Base-by-base conservation (phyloP, 1,139 yeast species). In the Zygoascus sp. region DNA sequence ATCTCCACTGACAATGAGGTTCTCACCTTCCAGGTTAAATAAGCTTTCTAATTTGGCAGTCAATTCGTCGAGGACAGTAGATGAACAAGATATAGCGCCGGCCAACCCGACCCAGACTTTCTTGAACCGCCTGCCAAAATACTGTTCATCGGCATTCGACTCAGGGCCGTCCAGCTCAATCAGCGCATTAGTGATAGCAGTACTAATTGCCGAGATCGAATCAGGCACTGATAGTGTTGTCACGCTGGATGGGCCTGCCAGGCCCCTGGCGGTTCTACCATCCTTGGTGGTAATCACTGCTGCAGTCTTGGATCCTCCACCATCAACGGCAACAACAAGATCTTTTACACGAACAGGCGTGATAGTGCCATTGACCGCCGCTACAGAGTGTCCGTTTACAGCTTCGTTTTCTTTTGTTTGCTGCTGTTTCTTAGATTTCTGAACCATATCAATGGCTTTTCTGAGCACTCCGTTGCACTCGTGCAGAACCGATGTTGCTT, bases 91-190 rank as follows among this genome's bases (percentile, higher is more conserved):
- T 2, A 47, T 48, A 15, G 50, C 40, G 9, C 59, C 59, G 5
- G 59, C 59, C 13, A 56, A 42, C 5, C 55, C 59, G 15, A 53
- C 42, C 59, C 59, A 56, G 17, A 46, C 54, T 6, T 45, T 32
- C 8, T 39, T 40, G 35, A 53, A 52, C 13, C 40, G 39, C 17
- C n/a, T 30, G 17, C 34, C 34, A 15, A 30, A 30, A 27, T 32
- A 32, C 17, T 19, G 19, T 9, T 25, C 22, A 19, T 36, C 16
- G 2, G 34, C 21, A 7, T 15, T 19, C 5, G 34, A 8, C 8
- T 22, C 34, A 2, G 13, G 2, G 11, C 39, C 34, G 20, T 32
- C 48, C 10, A 48, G 32, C 10, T 36, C 40, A 3, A 46, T 11
- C 32, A 52, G 27, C 16, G 48, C 50, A 4, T 27, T 39, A 17